Percentiles rank a stretch among this genome's conserved stretches.
These are phyloP conservation scores for Annulohypoxylon nitens DNA, from an alignment of 495 filamentous ascomycete species.

Conservation along the genomic window DNA sequence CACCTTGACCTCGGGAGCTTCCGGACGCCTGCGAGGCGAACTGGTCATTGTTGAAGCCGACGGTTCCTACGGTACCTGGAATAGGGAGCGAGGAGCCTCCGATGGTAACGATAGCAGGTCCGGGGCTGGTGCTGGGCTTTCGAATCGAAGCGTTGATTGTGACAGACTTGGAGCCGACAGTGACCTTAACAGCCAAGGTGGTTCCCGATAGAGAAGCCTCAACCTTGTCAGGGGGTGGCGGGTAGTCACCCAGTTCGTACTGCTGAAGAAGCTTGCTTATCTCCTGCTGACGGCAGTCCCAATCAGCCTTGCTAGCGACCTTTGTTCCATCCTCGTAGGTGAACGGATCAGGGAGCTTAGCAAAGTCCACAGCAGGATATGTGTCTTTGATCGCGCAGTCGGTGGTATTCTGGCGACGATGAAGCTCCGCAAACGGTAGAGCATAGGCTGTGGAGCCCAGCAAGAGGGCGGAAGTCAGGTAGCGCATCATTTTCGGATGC, in stretches of 20 bases:
- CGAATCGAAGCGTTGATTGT: conserved; percentile 60
- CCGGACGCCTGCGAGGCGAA: conserved; percentile 58
- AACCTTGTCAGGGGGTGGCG: conserved; percentile 57
- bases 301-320: conserved; percentile 63
- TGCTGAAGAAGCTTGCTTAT: conserved; percentile 64
- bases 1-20: conserved; percentile 58
- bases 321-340: conserved; percentile 58
- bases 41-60: conserved; percentile 64
- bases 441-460: conserved; percentile 57
- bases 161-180: conserved; percentile 62
- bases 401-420: conserved; percentile 54
- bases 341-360: conserved; percentile 68
- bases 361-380: conserved; percentile 48
- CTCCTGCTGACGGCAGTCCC: conserved; percentile 64
- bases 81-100: conserved; percentile 63
- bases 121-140: conserved; percentile 55
- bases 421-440: conserved; percentile 59
- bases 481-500: conserved; percentile 56
- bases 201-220: conserved; percentile 47
- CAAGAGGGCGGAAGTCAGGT: conserved; percentile 56
- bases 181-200: conserved; percentile 58
- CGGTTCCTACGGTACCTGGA: conserved; percentile 61
- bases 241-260: conserved; percentile 66
- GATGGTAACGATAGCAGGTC: conserved; percentile 64
- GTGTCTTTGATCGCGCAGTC: conserved; percentile 50